Evolutionary conservation across 2,329 filamentous ascomycete genomes (phyloP).

Genomic region (Exophiala lecanii-corni): DNA sequence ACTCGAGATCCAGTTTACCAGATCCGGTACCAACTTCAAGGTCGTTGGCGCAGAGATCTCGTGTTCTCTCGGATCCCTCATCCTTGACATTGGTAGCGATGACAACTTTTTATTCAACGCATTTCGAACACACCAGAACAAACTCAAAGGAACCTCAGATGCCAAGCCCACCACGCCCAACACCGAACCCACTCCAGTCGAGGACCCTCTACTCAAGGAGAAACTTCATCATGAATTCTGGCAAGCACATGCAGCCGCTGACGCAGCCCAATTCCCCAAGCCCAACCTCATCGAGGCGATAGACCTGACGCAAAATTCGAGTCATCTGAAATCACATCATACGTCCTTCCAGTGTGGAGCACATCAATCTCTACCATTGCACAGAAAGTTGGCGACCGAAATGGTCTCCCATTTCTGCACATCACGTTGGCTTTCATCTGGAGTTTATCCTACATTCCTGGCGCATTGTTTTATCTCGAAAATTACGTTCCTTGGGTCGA

Average conservation of each 20-base stretch:
- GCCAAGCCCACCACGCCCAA: slow-evolving; percentile 5
- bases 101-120: slow-evolving; percentile 33
- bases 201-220: slow-evolving; percentile 13
- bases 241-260: slow-evolving; percentile 7
- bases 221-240: slow-evolving; percentile 25
- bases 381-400: slow-evolving; percentile 46
- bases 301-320: slow-evolving; percentile 22
- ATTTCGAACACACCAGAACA: slow-evolving; percentile 17
- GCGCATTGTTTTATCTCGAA: slow-evolving; percentile 38
- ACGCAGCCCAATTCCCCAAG: slow-evolving; percentile 10
- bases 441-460: slow-evolving; percentile 36
- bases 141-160: slow-evolving; percentile 7
- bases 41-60: slow-evolving; percentile 53
- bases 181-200: slow-evolving; percentile 1
- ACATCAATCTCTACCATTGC: slow-evolving; percentile 43
- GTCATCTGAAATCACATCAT: slow-evolving; percentile 31
- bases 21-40: slow-evolving; percentile 45
- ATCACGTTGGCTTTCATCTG: slow-evolving; percentile 51
- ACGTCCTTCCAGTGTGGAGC: slow-evolving; percentile 37
- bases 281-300: slow-evolving; percentile 14
- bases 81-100: slow-evolving; percentile 51
- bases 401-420: slow-evolving; percentile 52
- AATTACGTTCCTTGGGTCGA: slow-evolving; percentile 47
- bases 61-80: slow-evolving; percentile 50
- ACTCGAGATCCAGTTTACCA: slow-evolving; percentile 46